Percentiles rank a stretch among this genome's conserved stretches.
These are phyloP conservation scores for Akebia trifoliata DNA, from an alignment of 164 flowering plant genomes.

Conservation along the genomic window DNA sequence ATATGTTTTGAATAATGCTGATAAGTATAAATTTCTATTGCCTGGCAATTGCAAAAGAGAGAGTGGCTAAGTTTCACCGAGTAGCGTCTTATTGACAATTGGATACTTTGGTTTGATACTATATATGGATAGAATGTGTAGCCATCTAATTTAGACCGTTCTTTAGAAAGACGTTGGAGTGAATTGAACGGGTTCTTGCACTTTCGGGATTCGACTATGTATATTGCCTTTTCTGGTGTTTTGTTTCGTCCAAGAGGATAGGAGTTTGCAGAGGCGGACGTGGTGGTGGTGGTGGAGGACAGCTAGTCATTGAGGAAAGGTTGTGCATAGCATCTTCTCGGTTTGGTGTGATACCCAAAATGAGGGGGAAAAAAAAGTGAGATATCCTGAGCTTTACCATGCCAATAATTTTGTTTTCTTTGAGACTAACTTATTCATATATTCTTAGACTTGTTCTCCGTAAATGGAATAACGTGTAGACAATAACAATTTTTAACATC, in stretches of 20 bases:
- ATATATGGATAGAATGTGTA: slow-evolving; percentile 10
- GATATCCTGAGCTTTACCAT: slow-evolving; percentile 32
- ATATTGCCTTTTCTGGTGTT: slow-evolving; percentile 8
- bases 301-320: slow-evolving; percentile 10
- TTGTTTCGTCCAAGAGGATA: slow-evolving; percentile 18
- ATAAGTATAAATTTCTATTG: slow-evolving; percentile 65
- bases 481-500: too few species aligned
- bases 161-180: slow-evolving; percentile 19
- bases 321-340: slow-evolving; percentile 17
- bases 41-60: slow-evolving; percentile 80
- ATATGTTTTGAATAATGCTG: slow-evolving; percentile 57
- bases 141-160: slow-evolving; percentile 27
- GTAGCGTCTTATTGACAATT: slow-evolving; percentile 5
- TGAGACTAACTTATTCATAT: slow-evolving; percentile 27
- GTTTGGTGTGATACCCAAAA: slow-evolving; percentile 13
- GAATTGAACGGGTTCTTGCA: slow-evolving; percentile 18
- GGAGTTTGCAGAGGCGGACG: slow-evolving; percentile 12
- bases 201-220: slow-evolving; percentile 26
- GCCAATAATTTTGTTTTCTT: slow-evolving; percentile 31
- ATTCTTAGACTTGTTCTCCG: slow-evolving; percentile 20
- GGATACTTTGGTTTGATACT: slow-evolving; percentile 15
- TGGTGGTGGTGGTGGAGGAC: not conserved
- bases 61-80: slow-evolving; percentile 34
- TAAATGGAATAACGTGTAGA: too few species aligned
- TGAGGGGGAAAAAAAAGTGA: slow-evolving; percentile 13